Evolutionary conservation across 345 rosid genomes (phyloP).

Genomic region (Eucalyptus shirleyi): DNA sequence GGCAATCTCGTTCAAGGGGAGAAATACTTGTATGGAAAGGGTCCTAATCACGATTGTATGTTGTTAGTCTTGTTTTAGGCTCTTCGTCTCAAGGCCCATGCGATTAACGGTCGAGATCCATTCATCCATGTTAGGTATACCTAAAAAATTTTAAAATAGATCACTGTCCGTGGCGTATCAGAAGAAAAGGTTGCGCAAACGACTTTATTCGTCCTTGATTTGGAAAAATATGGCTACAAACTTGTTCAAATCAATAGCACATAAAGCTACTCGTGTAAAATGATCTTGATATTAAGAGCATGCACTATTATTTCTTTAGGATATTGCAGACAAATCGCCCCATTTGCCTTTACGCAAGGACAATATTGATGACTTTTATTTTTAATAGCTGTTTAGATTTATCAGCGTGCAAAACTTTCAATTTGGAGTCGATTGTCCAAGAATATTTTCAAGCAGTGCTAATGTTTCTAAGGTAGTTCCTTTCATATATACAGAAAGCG

Average conservation of each 20-base stretch:
- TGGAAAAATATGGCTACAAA: not conserved
- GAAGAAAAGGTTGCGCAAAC: not conserved
- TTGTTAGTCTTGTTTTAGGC: not conserved
- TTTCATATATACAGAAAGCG: not conserved
- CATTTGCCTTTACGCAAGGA: not conserved
- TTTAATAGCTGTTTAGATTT: too few species aligned
- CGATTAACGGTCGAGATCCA: not conserved
- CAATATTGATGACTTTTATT: not conserved
- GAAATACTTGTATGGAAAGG: not conserved
- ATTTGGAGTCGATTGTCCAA: not conserved
- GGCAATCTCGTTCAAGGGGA: not conserved
- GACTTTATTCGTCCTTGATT: not conserved
- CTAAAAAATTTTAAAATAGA: not conserved
- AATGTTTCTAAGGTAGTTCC: not conserved
- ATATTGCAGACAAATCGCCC: too few species aligned
- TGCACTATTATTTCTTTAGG: too few species aligned
- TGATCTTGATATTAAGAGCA: not conserved
- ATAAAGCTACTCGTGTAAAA: not conserved
- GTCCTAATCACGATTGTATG: not conserved
- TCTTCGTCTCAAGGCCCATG: not conserved
- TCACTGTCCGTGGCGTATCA: accelerated
- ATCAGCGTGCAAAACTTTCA: not conserved
- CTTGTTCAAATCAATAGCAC: not conserved
- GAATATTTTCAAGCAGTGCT: not conserved
- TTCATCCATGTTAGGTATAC: not conserved